phyloP scores from a whole-genome alignment of 352 stramenopile species.

The Globisporangium iwayamae region DNA sequence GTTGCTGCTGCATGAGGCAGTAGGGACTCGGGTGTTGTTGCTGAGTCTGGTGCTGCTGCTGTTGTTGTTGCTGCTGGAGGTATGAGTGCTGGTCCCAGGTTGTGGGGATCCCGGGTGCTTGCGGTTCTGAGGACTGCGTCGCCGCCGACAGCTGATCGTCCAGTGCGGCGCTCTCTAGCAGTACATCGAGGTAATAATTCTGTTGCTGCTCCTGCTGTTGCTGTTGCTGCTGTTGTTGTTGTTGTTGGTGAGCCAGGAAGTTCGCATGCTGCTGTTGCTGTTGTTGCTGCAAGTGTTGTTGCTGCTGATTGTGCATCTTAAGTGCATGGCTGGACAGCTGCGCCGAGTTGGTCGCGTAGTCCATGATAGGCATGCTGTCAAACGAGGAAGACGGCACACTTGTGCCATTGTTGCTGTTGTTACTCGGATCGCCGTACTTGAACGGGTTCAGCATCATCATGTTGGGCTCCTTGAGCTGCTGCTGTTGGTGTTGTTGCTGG shows the following conservation, averaged over 20 bases:
- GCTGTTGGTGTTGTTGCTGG: conserved; percentile 1
- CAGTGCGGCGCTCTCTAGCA: conserved; percentile 51
- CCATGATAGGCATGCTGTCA: conserved; percentile 18
- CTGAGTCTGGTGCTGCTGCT: conserved; percentile 8
- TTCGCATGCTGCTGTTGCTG: conserved; percentile 2
- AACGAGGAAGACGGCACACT: conserved; percentile 13
- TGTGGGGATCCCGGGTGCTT: conserved; percentile 15
- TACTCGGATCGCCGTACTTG: conserved; percentile 26
- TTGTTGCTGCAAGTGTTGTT: conserved; percentile 17
- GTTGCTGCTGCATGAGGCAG: conserved; percentile 9
- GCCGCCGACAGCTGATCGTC: conserved; percentile 35
- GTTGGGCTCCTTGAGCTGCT: conserved; percentile 8
- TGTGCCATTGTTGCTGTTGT: background rate
- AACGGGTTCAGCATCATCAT: conserved; percentile 31
- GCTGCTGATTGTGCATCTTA: conserved; percentile 25
- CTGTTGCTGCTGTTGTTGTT: conserved; percentile 10
- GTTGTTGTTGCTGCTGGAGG: conserved; percentile 3
- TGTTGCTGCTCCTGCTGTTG: conserved; percentile 19
- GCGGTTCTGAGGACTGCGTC: conserved; percentile 24
- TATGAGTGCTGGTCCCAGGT: conserved; percentile 8
- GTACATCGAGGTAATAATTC: conserved; percentile 56
- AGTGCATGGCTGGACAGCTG: conserved; percentile 10
- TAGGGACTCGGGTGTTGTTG: conserved; percentile 10
- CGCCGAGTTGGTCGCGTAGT: conserved; percentile 23
- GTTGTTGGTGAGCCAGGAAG: conserved; percentile 9